Base-by-base conservation (phyloP, 2,329 filamentous ascomycete genomes). In the Boeremia exigua region DNA sequence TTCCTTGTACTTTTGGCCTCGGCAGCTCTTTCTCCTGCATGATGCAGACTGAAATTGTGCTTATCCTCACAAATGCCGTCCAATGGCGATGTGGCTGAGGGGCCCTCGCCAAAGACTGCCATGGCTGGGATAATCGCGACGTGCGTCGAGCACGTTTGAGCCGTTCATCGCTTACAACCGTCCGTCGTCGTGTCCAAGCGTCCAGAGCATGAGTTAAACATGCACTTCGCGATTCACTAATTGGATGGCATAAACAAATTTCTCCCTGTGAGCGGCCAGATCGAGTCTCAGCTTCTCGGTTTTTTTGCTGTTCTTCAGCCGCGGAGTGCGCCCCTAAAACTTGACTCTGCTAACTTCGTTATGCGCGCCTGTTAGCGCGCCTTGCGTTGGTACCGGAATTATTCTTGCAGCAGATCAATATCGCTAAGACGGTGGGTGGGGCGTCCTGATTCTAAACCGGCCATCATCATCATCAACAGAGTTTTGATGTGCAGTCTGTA, bases 111-210 rank as follows among this genome's bases (percentile, higher is more conserved):
- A 69, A 68, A 66, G 66, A 68, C 67, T 73, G 69, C 56, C 42
- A 44, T 30, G 40, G 27, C 39, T 55, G 36, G 32, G 61, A 69
- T 66, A 47, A 67, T 60, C 51, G 48, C 61, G 46, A 57, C 59
- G 53, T 72, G 68, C 65, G 58, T 63, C 68, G 67, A 64, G 63
- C 66, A 71, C 62, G 65, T 71, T 69, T 70, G 61, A 65, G 58
- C 61, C 65, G 9, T 37, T 19, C 14, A 48, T 68, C 60, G 63
- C 61, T 66, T 58, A 57, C 54, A 65, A 61, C 58, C 67, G 59
- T 63, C 56, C 63, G 64, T 49, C 19, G 19, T 23, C 19, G 55
- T 56, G 63, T 63, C 52, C 54, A 54, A 46, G 44, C 52, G 54
- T 48, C 48, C 51, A 46, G 55, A 55, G 44, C 45, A 42, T 61